phyloP scores from a whole-genome alignment of 805 yeast genomes.

The Starmerella apis region DNA sequence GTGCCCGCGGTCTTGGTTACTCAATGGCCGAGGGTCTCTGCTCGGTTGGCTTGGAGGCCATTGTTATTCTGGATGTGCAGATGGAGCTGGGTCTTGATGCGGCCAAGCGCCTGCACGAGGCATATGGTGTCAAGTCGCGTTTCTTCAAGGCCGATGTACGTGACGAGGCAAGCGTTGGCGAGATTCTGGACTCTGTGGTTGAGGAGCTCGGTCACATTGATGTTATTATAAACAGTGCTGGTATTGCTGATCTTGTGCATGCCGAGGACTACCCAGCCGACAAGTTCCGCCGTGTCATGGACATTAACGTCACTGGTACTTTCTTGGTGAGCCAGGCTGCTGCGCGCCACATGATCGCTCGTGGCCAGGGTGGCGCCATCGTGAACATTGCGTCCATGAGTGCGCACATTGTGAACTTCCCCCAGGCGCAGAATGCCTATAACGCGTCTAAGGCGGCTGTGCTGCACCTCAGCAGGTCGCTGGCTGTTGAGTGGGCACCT shows the following conservation, averaged over 20 bases:
- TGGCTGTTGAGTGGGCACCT: conserved; percentile 66
- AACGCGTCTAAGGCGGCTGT: conserved; percentile 68
- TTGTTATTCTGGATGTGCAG: conserved; percentile 46
- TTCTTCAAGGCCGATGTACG: conserved; percentile 57
- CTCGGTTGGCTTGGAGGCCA: conserved; percentile 45
- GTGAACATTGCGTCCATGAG: conserved; percentile 63
- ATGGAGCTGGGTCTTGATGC: conserved; percentile 54
- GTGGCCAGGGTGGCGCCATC: conserved; percentile 46
- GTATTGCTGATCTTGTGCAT: conserved; percentile 57
- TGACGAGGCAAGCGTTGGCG: conserved; percentile 40
- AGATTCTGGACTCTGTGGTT: conserved; percentile 43
- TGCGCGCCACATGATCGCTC: conserved; percentile 53
- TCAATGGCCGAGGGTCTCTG: conserved; percentile 53
- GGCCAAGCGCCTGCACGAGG: conserved; percentile 43
- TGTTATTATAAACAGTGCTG: conserved; percentile 53
- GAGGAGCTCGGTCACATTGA: conserved; percentile 47
- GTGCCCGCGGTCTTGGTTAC: conserved; percentile 57
- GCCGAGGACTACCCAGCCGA: conserved; percentile 58
- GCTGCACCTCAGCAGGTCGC: conserved; percentile 53
- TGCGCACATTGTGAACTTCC: conserved; percentile 60
- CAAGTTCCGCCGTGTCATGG: conserved; percentile 53
- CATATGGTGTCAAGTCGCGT: conserved; percentile 48
- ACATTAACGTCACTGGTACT: conserved; percentile 57
- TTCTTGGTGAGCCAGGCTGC: conserved; percentile 57
- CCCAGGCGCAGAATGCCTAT: conserved; percentile 61